Conservation (phyloP, 1,139 yeast genomes). For the Debaryomycetaceae sp. region DNA sequence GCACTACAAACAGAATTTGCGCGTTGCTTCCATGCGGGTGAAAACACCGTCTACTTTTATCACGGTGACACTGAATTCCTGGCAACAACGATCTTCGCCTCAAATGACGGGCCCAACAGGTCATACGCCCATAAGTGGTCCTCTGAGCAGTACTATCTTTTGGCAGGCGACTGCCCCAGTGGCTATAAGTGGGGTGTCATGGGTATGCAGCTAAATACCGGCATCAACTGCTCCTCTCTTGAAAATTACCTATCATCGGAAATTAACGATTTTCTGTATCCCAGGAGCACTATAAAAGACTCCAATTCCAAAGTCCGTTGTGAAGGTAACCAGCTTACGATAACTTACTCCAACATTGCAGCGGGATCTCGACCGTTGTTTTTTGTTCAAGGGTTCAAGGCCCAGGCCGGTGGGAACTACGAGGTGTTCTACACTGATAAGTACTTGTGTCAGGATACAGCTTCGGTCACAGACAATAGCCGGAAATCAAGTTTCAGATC, state of each 20-base stretch:
- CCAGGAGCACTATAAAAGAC: not conserved
- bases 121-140: not conserved
- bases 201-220: not conserved
- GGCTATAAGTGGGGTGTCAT: not conserved
- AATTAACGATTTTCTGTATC: not conserved
- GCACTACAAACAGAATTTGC: not conserved
- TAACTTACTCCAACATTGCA: not conserved
- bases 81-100: not conserved
- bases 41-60: not conserved
- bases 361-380: not conserved
- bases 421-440: not conserved
- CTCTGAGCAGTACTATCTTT: not conserved
- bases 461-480: not conserved
- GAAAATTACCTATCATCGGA: not conserved
- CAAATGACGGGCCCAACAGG: not conserved
- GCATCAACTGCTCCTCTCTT: not conserved
- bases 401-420: not conserved
- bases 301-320: not conserved
- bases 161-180: not conserved
- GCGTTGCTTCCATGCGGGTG: not conserved
- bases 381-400: not conserved
- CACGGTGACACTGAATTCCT: not conserved
- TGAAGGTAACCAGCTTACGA: not conserved
- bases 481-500: not conserved
- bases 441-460: not conserved